Evolutionary conservation across 2,329 filamentous ascomycete genomes (phyloP), one percentile per base, ranked within the genome.

Genomic region (Botrytis aclada): DNA sequence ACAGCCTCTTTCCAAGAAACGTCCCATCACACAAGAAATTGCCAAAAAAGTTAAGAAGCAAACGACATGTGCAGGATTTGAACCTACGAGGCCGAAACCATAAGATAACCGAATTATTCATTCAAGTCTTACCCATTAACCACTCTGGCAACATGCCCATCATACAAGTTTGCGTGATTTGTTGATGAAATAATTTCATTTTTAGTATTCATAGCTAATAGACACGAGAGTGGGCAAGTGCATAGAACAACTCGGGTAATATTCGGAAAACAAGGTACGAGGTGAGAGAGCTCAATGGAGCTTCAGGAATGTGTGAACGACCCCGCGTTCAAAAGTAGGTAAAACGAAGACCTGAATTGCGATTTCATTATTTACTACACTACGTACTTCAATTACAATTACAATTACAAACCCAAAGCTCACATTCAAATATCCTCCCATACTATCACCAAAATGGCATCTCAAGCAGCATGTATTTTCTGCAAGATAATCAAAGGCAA

Each of bases 401-500:
- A 45, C n/a, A 34, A 41, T 25, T 34, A 12, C 45, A n/a, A 66
- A 7, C 37, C 32, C 7, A 67, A 6, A 29, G 14, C 22, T 25
- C 3, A 16, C 14, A 16, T n/a, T 20, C 25, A 16, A 51, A 60
- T 32, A 56, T 10, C n/a, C 14, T 18, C 2, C 3, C 20, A 65
- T 18, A 9, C 1, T 4, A 10, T 20, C n/a, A 66, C 10, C 25
- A 56, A 39, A 29, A 67, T 67, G 65, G 47, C 65, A 8, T 67
- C 65, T 22, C 65, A 67, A 67, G 87, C 91, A 71, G 86, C 91
- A 76, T 99, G 96, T 82, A 94, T 98, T 81, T 99, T 99, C 86
- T 99, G 96, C 88, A 97, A 94, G 83, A 98, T 99, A 82, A 92
- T 99, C 86, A 97, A 97, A 88, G 95, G 95, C 86, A 80, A 74